These are phyloP conservation scores for Aureobasidium sp. DNA, from an alignment of 2,329 filamentous ascomycete genomes.

Conservation along the genomic window DNA sequence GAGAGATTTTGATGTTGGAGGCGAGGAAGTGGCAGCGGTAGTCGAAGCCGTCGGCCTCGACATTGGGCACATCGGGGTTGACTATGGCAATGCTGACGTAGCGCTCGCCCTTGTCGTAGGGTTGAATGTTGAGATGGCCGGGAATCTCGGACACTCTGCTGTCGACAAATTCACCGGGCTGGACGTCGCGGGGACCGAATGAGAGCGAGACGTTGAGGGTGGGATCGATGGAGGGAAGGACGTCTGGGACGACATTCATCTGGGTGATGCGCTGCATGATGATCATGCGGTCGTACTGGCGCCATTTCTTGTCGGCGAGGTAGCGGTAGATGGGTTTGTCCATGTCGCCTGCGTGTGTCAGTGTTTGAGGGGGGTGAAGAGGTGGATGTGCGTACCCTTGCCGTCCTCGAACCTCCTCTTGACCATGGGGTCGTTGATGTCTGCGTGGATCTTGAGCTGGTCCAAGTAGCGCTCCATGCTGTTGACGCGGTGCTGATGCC, in stretches of 20 bases:
- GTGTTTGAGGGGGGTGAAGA: neutral
- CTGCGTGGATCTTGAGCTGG: slow-evolving; percentile 75
- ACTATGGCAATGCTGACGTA: slow-evolving; percentile 78
- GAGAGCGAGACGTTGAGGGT: slow-evolving; percentile 71
- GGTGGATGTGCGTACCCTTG: slow-evolving; percentile 50
- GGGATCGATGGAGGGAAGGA: slow-evolving; percentile 72
- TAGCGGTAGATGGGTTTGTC: slow-evolving; percentile 91
- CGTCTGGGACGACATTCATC: slow-evolving; percentile 79
- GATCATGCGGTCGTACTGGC: slow-evolving; percentile 68
- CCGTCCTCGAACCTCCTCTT: slow-evolving; percentile 94
- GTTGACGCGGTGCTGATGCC: slow-evolving; percentile 56
- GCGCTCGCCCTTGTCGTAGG: slow-evolving; percentile 73
- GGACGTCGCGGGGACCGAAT: slow-evolving; percentile 59
- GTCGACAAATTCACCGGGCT: slow-evolving; percentile 71
- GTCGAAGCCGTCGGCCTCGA: slow-evolving; percentile 65
- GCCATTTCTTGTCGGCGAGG: slow-evolving; percentile 83
- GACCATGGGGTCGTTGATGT: slow-evolving; percentile 89
- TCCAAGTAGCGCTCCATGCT: slow-evolving; percentile 68
- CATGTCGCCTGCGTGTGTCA: slow-evolving; percentile 65
- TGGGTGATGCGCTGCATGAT: slow-evolving; percentile 79
- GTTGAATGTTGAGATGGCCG: slow-evolving; percentile 72
- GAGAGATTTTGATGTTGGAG: slow-evolving; percentile 59
- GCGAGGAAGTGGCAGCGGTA: slow-evolving; percentile 85
- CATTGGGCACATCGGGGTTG: slow-evolving; percentile 81
- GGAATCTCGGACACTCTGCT: slow-evolving; percentile 63